Evolutionary conservation across 169 alveolate species (phyloP), one percentile per base, ranked within the genome.

Genomic region (Plasmodium cynomolgi): DNA sequence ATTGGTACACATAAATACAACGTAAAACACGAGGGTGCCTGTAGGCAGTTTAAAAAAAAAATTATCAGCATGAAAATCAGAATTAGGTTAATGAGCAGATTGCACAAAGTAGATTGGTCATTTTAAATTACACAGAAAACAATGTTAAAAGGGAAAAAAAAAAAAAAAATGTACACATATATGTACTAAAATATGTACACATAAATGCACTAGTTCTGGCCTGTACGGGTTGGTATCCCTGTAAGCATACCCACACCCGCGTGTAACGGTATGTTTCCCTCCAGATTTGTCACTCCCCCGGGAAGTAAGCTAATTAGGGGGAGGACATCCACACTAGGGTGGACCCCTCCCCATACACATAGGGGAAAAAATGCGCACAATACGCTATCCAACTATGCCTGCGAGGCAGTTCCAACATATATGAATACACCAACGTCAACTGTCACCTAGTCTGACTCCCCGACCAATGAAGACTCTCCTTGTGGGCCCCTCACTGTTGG

Each of bases 401-500:
- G 58, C n/a, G 58, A 47, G 58, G 5, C 17, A 47, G n/a, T 47
- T 47, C 58, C n/a, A 11, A 47, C 5, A 47, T 47, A 47, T 47
- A 0, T 8, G 56, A 26, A 77, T 6, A 39, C 31, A n/a, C 79
- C 71, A 73, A 26, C 75, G n/a, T 92, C 77, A 95, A 44, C 81
- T 94, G 34, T 81, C 95, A 17, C 98, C 98, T 71, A 97, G 84
- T 31, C 98, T 47, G 23, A 97, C 84, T 39, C 98, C 98, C 56
- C 98, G 83, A 1, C 98, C 98, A 31, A 96, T 94, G 80, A 97
- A 97, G 34, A 96, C 97, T 33, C 95, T 34, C 34, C 93, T 80
- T 13, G 81, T 94, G 50, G 93, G 26, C 11, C 80, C 85, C 11
- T 44, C 81, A 47, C 84, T 93, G 58, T 91, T 88, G 13, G 94